Evolutionary conservation across 2,329 filamentous ascomycete genomes (phyloP).

Genomic region (Colletotrichum viniferum): DNA sequence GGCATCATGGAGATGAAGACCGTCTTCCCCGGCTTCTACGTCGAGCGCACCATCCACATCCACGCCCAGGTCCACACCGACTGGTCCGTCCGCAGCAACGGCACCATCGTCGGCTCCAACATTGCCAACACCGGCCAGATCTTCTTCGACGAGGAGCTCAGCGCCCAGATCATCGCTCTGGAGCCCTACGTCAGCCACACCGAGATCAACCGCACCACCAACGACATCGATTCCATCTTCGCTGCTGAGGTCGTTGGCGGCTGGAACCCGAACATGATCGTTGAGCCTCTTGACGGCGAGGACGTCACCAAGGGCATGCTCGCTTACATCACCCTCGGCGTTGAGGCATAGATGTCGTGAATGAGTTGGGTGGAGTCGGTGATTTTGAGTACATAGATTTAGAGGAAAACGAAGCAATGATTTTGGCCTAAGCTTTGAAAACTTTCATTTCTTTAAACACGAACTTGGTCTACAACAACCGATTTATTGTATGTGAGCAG

Average conservation of each 20-base stretch:
- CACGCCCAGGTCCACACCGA: constrained; percentile 46
- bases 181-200: constrained; percentile 53
- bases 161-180: constrained; percentile 45
- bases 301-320: constrained; percentile 14
- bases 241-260: not conserved
- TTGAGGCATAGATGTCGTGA: not conserved
- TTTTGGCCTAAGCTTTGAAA: not conserved
- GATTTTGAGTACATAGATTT: not conserved
- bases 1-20: constrained; percentile 41
- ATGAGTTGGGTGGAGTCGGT: not conserved
- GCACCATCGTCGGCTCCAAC: constrained; percentile 22
- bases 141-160: constrained; percentile 12
- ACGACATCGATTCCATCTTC: constrained; percentile 10
- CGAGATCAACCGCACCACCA: constrained; percentile 13
- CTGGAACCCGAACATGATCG: constrained; percentile 15
- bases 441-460: not conserved
- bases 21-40: constrained; percentile 50
- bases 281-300: constrained; percentile 6
- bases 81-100: constrained; percentile 27
- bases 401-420: not conserved
- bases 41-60: constrained; percentile 50
- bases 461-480: accelerated
- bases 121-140: constrained; percentile 32
- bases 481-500: not conserved
- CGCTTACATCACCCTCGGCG: constrained; percentile 7